Conservation (phyloP, 2,329 filamentous ascomycete genomes). For the Fusarium luffae region DNA sequence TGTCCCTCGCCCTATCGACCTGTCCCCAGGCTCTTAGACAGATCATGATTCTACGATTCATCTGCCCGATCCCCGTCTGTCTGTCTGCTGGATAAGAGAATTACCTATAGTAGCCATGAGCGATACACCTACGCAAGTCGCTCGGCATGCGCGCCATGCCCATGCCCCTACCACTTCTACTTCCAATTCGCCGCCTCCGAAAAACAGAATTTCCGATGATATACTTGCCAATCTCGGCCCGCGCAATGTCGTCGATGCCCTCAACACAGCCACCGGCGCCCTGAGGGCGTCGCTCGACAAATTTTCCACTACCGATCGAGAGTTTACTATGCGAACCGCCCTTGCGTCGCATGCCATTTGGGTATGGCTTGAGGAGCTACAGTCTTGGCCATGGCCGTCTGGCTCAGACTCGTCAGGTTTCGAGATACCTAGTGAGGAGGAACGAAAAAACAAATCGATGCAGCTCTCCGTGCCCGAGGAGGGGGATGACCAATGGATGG, state of each 20-base stretch:
- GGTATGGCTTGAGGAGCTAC: constrained; percentile 80
- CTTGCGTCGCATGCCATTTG: constrained; percentile 76
- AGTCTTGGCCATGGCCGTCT: constrained; percentile 67
- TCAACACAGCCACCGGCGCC: constrained; percentile 63
- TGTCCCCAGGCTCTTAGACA: constrained; percentile 46
- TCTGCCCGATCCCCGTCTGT: constrained; percentile 28
- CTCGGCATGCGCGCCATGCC: constrained; percentile 49
- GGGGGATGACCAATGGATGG: constrained; percentile 65
- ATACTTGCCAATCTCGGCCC: constrained; percentile 72
- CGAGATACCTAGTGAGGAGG: constrained; percentile 56
- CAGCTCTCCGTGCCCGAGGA: constrained; percentile 38
- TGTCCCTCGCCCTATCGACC: constrained; percentile 37
- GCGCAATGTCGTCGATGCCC: constrained; percentile 68
- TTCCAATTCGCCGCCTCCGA: constrained; percentile 57
- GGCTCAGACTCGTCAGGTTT: constrained; percentile 64
- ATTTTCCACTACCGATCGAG: constrained; percentile 73
- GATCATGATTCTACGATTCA: constrained; percentile 44
- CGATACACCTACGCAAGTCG: constrained; percentile 48
- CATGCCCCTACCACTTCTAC: constrained; percentile 28
- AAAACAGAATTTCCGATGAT: constrained; percentile 63
- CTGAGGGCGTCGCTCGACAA: constrained; percentile 70
- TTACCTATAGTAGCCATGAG: constrained; percentile 46
- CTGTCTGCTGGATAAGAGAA: constrained; percentile 32
- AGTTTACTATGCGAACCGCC: constrained; percentile 77
- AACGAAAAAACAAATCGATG: constrained; percentile 54